Evolutionary conservation across 148 eudicot genomes (phyloP).

Genomic region (Simmondsia chinensis): DNA sequence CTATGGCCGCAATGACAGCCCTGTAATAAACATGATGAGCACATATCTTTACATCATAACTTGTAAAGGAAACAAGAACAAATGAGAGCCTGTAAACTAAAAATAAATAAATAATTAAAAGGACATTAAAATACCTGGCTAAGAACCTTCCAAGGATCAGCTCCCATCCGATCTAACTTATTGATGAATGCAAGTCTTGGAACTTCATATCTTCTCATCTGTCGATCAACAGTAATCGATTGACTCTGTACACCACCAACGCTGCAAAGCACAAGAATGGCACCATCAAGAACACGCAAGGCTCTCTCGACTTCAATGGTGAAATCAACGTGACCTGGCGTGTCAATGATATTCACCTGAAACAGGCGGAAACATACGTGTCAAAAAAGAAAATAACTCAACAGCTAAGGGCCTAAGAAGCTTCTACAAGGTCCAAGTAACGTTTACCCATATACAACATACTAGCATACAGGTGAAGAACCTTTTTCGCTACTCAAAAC

Average conservation of each 20-base stretch:
- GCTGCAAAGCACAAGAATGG: conserved; percentile 94
- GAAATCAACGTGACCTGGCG: conserved; percentile 98
- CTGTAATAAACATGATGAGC: no score
- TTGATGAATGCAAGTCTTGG: conserved; percentile 95
- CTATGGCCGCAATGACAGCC: no score
- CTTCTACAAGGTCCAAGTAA: no score
- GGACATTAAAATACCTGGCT: conserved; percentile 90
- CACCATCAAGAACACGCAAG: conserved; percentile 98
- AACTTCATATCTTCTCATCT: conserved; percentile 96
- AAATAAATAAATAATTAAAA: no score
- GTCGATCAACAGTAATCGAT: conserved; percentile 96
- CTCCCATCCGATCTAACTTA: conserved; percentile 96
- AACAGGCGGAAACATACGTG: conserved; percentile 4
- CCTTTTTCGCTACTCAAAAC: no score
- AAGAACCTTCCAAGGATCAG: conserved; percentile 98
- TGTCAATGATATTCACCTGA: conserved; percentile 94
- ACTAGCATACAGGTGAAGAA: no score
- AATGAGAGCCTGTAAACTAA: no score
- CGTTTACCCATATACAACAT: no score
- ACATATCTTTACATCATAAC: no score
- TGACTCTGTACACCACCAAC: conserved; percentile 99
- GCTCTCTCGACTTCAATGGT: conserved; percentile 99
- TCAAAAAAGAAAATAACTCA: background rate
- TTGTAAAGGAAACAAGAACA: no score
- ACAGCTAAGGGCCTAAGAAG: no score